Evolutionary conservation across 2,329 filamentous ascomycete species (phyloP), one percentile per base, ranked within the genome.

Genomic region (Emergomyces pasteurianus): DNA sequence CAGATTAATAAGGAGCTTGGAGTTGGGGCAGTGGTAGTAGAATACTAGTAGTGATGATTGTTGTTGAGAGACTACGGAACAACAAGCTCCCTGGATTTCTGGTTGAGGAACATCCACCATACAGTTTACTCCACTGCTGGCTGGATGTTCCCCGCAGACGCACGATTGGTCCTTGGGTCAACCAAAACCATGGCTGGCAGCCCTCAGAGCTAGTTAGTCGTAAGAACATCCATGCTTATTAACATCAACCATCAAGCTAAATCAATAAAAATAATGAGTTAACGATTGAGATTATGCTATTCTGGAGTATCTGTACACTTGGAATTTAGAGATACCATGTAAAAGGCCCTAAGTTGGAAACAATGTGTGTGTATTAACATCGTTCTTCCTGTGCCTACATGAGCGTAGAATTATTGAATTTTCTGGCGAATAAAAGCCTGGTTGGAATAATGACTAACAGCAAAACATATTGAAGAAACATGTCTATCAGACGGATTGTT

Each of bases 1-100:
- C 53, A 60, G 58, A 58, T 21, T 63, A 61, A 55, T 60, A 66
- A 28, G 58, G 31, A 38, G 21, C 34, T 38, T 55, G 52, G n/a
- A 18, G 21, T 12, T 26, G n/a, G 14, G 26, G 10, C 38, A 36
- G 40, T 7, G 16, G 40, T 7, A 57, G 34, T 31, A 56, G 34
- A 23, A 23, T 8, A 18, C 21, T 26, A 26, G 8, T 21, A 36
- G 3, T 56, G 53, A 26, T 36, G 1, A 21, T 4, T 26, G 23
- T 36, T 56, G 54, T n/a, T 46, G 55, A 16, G 21, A 21, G 40
- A 26, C 18, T 26, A 12, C 10, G 40, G 40, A 14, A 57, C 21
- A 43, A 28, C 16, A 14, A 40, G 40, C 42, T 40, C 55, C 46
- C 55, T 57, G 16, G 5, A 26, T 26, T 34, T 57, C 23, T 46